Base-by-base conservation (phyloP, 495 filamentous ascomycete species). In the Bacidia gigantensis region DNA sequence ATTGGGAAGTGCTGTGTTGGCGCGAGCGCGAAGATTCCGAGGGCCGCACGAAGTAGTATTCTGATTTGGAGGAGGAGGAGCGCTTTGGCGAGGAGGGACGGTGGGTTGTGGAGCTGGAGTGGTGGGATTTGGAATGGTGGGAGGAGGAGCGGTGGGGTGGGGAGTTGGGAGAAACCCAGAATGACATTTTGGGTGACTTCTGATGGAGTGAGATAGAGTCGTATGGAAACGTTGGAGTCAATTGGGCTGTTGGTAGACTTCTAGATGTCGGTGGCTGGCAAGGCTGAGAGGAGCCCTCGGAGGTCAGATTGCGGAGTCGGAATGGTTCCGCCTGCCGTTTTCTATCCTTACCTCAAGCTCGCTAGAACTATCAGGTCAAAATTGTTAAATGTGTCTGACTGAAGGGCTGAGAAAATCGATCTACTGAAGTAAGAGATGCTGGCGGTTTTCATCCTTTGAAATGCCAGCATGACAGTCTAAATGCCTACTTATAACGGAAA, bases 1-100 rank as follows among this genome's bases (percentile, higher is more conserved):
- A 83, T 67, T 77, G 66, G 1, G 74, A 86, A 18, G 81, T 82
- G 29, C 73, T 72, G 3, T 61, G 53, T 1, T 70, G 74, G 52
- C 74, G 81, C 5, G 41, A 44, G 63, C 75, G 72, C 26, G 69
- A 72, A n/a, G 69, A 69, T 52, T 65, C 71, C 11, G 71, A 69
- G 26, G 48, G 20, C 25, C 56, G 23, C 22, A 64, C 66, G 58
- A 73, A 73, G 63, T 72, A 67, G 49, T 67, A 71, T 50, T 66
- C 56, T 21, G 60, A 57, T 54, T 65, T 67, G 7, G 29, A 35
- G 29, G 5, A n/a, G n/a, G n/a, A n/a, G n/a, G n/a, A n/a, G n/a
- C n/a, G n/a, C n/a, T n/a, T n/a, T n/a, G n/a, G n/a, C n/a, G n/a
- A n/a, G n/a, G n/a, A n/a, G n/a, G n/a, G n/a, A n/a, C n/a, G 39